A percentile compares a stretch with the other conserved stretches of the same genome.
Conservation (phyloP, 2,329 filamentous ascomycete species). For the Ophiostoma sp. region DNA sequence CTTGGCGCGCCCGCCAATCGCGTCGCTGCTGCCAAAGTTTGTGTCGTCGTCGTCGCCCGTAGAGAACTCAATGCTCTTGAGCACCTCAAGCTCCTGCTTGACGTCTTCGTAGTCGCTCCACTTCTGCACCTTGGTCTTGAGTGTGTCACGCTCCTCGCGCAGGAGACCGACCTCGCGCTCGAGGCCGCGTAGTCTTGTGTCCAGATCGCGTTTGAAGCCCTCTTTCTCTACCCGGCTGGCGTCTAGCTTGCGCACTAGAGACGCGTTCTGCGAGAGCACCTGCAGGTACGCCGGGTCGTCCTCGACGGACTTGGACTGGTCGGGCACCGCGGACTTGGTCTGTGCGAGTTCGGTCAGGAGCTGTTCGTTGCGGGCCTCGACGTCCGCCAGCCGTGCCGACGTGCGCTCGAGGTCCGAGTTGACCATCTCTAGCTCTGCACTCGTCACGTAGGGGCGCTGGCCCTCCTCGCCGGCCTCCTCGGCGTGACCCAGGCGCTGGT, state of each 20-base stretch:
- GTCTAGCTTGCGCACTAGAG: conserved; percentile 84
- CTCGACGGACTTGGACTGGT: conserved; percentile 66
- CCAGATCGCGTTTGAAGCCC: conserved; percentile 71
- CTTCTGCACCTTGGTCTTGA: conserved; percentile 80
- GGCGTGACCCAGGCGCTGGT: conserved; percentile 67
- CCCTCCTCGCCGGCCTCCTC: conserved; percentile 49
- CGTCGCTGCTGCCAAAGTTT: conserved; percentile 43
- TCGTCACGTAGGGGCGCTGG: conserved; percentile 67
- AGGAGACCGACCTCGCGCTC: conserved; percentile 76
- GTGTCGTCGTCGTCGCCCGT: conserved; percentile 80
- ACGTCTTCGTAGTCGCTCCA: conserved; percentile 96
- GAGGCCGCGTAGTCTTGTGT: conserved; percentile 71
- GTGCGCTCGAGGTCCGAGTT: conserved; percentile 89
- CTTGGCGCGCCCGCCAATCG: conserved; percentile 49
- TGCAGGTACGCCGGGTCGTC: conserved; percentile 89
- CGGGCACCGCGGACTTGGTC: conserved; percentile 70
- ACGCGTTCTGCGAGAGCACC: conserved; percentile 89
- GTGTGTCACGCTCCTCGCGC: conserved; percentile 74
- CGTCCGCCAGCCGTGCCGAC: conserved; percentile 79
- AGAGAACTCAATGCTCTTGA: conserved; percentile 97
- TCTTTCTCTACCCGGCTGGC: conserved; percentile 81
- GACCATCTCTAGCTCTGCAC: conserved; percentile 91
- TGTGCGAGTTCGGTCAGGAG: conserved; percentile 87
- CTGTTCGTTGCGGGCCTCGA: conserved; percentile 93
- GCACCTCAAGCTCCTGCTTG: conserved; percentile 91